Conservation (phyloP, 192 early-diverging fungal species). For the Diversispora epigaea region DNA sequence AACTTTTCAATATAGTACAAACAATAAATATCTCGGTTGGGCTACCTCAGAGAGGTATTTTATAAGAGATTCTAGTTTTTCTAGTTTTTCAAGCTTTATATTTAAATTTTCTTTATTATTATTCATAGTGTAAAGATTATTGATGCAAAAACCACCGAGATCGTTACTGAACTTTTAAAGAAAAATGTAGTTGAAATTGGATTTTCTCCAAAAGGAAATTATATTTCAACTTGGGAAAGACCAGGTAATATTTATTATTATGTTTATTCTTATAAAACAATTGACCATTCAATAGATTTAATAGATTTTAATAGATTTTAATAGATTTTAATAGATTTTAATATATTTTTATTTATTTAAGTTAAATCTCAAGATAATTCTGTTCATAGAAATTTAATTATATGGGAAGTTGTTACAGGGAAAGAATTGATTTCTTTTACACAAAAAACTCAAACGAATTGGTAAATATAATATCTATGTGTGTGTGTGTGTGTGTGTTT, state of each 20-base stretch:
- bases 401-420: conserved; percentile 79
- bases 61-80: background rate
- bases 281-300: background rate
- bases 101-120: background rate
- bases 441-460: conserved; percentile 76
- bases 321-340: background rate
- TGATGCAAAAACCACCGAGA: conserved; percentile 62
- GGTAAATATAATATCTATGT: conserved; percentile 43
- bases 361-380: conserved; percentile 70
- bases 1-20: conserved; percentile 69
- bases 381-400: conserved; percentile 72
- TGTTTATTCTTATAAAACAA: too few species aligned
- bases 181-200: conserved; percentile 77
- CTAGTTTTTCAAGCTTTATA: background rate
- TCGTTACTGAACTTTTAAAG: conserved; percentile 62
- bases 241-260: conserved; percentile 52
- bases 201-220: conserved; percentile 91
- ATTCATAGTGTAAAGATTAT: conserved; percentile 66
- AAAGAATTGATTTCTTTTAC: conserved; percentile 68
- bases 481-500: background rate
- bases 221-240: conserved; percentile 87
- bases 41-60: conserved; percentile 57
- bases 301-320: background rate
- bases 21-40: conserved; percentile 70
- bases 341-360: conserved; percentile 35